These are phyloP conservation scores for Adansonia digitata DNA, from an alignment of 345 rosid species.

Conservation along the genomic window DNA sequence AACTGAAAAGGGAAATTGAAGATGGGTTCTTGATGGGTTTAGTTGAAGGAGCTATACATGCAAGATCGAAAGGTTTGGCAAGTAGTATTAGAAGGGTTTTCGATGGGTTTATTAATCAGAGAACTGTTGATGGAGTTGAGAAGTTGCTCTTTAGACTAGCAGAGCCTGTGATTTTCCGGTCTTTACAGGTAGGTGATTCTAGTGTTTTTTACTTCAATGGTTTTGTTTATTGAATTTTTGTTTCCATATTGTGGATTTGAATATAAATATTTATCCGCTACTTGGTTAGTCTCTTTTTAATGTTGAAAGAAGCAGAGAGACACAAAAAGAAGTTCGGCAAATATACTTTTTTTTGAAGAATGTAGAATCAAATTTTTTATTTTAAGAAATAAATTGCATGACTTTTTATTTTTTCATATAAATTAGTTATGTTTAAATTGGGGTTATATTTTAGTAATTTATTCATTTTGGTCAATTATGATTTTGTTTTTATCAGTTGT, in stretches of 20 bases:
- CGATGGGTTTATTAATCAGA: constrained; percentile 67
- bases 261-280: background rate
- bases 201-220: background rate
- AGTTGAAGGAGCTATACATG: constrained; percentile 70
- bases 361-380: background rate
- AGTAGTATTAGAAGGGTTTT: constrained; percentile 77
- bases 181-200: constrained; percentile 56
- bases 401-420: background rate
- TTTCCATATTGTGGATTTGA: background rate
- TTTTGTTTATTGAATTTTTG: background rate
- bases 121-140: constrained; percentile 73
- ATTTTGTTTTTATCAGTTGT: too few species aligned
- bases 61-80: constrained; percentile 42
- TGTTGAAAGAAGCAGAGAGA: background rate
- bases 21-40: constrained; percentile 63
- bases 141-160: constrained; percentile 73
- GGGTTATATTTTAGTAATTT: background rate
- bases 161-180: constrained; percentile 87
- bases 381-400: background rate
- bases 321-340: background rate
- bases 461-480: background rate
- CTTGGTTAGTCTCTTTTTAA: background rate
- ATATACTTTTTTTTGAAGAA: background rate
- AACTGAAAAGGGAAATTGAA: constrained; percentile 63
- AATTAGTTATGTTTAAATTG: background rate